A percentile compares a stretch with the other conserved stretches of the same genome.
Conservation (phyloP, 345 rosid species). For the Viola odorata region DNA sequence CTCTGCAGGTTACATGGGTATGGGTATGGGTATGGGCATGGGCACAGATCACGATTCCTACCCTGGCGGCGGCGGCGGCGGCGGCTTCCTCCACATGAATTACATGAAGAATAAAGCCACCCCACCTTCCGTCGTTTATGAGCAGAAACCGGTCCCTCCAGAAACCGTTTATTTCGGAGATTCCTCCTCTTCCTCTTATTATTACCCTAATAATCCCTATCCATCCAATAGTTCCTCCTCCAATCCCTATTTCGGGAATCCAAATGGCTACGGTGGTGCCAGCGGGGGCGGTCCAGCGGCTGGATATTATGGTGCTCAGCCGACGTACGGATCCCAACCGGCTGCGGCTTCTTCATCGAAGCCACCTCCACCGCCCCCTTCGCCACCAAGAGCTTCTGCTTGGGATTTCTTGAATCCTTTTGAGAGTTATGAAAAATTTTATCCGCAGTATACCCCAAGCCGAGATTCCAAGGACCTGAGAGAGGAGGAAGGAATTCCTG, state of each 20-base stretch:
- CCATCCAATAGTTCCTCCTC: slow-evolving; percentile 21
- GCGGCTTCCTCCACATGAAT: slow-evolving; percentile 57
- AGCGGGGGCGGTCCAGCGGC: slow-evolving; percentile 16
- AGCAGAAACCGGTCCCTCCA: slow-evolving; percentile 53
- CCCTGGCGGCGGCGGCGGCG: slow-evolving; percentile 17
- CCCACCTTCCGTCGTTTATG: slow-evolving; percentile 47
- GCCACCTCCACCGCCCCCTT: slow-evolving; percentile 78
- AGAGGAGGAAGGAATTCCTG: slow-evolving; percentile 95
- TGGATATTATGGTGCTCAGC: slow-evolving; percentile 32
- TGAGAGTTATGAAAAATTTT: slow-evolving; percentile 41
- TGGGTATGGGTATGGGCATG: slow-evolving; percentile 25
- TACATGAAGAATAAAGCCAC: slow-evolving; percentile 68
- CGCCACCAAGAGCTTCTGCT: slow-evolving; percentile 57
- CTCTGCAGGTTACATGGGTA: slow-evolving; percentile 17
- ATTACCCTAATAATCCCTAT: background rate
- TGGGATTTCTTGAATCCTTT: slow-evolving; percentile 84
- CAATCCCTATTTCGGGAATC: slow-evolving; percentile 30
- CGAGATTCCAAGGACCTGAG: slow-evolving; percentile 71
- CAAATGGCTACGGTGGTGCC: slow-evolving; percentile 21
- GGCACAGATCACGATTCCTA: slow-evolving; percentile 18
- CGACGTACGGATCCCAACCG: slow-evolving; percentile 30
- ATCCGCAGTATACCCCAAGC: slow-evolving; percentile 46
- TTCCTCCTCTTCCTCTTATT: slow-evolving; percentile 48
- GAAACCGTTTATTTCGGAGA: slow-evolving; percentile 57
- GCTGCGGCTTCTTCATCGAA: slow-evolving; percentile 42